phyloP scores from a whole-genome alignment of 768 basidiomycete genomes.

The Candolleomyces efflorescens region DNA sequence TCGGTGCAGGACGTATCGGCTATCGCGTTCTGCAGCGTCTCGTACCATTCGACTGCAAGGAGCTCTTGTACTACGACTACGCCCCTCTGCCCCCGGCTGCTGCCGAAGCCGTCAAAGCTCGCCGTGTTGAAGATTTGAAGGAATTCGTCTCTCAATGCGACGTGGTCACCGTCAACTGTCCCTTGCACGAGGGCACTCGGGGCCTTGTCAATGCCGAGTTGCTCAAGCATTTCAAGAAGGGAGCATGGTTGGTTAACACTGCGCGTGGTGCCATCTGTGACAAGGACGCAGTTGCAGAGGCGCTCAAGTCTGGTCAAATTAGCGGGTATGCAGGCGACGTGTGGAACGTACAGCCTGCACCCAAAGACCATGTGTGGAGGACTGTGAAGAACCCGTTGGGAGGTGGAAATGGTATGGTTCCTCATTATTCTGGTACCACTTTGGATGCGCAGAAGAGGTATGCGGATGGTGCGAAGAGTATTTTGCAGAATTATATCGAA shows the following conservation, averaged over 20 bases:
- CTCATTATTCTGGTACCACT: constrained; percentile 85
- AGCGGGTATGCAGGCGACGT: constrained; percentile 67
- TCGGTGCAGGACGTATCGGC: constrained; percentile 78
- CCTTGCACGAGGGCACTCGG: constrained; percentile 79
- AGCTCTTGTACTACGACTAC: constrained; percentile 89
- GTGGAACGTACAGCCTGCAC: constrained; percentile 87
- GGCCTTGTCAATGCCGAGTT: constrained; percentile 81
- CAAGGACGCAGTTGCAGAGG: constrained; percentile 73
- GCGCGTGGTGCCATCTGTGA: constrained; percentile 91
- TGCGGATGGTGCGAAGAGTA: constrained; percentile 64
- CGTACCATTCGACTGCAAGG: constrained; percentile 82
- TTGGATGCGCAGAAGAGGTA: constrained; percentile 89
- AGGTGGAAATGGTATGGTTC: constrained; percentile 87
- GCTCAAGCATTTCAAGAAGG: constrained; percentile 86
- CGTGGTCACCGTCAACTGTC: constrained; percentile 84
- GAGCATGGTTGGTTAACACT: constrained; percentile 90
- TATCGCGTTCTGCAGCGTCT: constrained; percentile 83
- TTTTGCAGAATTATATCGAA: constrained; percentile 66
- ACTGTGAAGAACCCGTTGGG: constrained; percentile 75
- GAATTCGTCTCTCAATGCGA: constrained; percentile 60
- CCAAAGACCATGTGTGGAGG: constrained; percentile 83
- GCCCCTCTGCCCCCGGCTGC: constrained; percentile 65
- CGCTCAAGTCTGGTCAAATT: constrained; percentile 73
- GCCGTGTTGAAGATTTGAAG: constrained; percentile 76
- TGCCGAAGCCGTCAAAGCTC: constrained; percentile 59